These are phyloP conservation scores for Volvariella surrecta DNA, from an alignment of 1,284 basidiomycete genomes.

Conservation along the genomic window DNA sequence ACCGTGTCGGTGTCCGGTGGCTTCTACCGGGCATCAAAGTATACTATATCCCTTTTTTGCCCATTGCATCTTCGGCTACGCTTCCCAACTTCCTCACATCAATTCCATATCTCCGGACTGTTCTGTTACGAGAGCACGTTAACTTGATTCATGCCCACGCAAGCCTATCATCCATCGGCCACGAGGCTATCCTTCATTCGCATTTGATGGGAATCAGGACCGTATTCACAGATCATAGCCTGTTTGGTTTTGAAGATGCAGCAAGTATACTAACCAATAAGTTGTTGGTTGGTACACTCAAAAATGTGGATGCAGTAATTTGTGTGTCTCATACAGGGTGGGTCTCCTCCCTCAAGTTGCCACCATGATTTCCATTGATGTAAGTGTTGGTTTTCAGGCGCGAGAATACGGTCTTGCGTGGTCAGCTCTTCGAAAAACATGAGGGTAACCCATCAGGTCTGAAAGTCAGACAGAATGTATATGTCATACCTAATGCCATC, in stretches of 20 bases:
- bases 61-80: conserved; percentile 86
- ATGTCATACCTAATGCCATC: conserved; percentile 95
- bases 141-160: conserved; percentile 91
- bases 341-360: conserved; percentile 14
- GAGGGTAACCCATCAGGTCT: conserved; percentile 32
- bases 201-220: conserved; percentile 79
- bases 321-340: conserved; percentile 98
- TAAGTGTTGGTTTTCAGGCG: conserved; percentile 36
- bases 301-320: conserved; percentile 89
- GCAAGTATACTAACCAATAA: conserved; percentile 98
- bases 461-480: conserved; percentile 55
- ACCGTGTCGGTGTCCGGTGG: conserved; percentile 86
- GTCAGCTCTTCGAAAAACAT: conserved; percentile 52
- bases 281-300: conserved; percentile 77
- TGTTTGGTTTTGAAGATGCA: conserved; percentile 95
- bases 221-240: conserved; percentile 94
- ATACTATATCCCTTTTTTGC: conserved; percentile 87
- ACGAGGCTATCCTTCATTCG: conserved; percentile 89
- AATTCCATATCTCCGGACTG: conserved; percentile 84
- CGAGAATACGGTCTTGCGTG: conserved; percentile 92
- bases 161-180: conserved; percentile 81
- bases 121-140: conserved; percentile 83
- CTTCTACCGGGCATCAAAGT: conserved; percentile 84
- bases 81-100: conserved; percentile 93
- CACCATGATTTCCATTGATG: conserved; percentile 1